These are phyloP conservation scores for Candida saitoana DNA, from an alignment of 805 yeast genomes.

Conservation along the genomic window DNA sequence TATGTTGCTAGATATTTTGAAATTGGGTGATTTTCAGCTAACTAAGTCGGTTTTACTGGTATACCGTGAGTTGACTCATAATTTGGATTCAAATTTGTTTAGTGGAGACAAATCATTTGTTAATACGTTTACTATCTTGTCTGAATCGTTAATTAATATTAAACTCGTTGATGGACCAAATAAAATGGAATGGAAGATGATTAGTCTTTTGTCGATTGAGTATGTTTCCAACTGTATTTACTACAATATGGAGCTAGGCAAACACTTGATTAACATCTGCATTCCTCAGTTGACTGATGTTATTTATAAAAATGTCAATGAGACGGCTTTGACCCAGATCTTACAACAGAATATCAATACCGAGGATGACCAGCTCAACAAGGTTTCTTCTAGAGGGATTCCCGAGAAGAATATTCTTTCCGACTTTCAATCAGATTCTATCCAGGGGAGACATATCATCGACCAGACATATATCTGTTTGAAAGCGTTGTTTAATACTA, in stretches of 20 bases:
- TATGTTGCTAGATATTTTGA: constrained; percentile 51
- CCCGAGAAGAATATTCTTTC: constrained; percentile 23
- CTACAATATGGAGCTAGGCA: constrained; percentile 25
- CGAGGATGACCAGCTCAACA: constrained; percentile 18
- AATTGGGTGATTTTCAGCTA: constrained; percentile 57
- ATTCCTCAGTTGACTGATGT: constrained; percentile 38
- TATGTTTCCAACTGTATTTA: constrained; percentile 37
- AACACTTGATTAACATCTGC: constrained; percentile 26
- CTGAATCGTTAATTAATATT: constrained; percentile 16
- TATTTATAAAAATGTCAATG: constrained; percentile 20
- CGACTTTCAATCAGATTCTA: constrained; percentile 30
- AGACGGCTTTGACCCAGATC: constrained; percentile 17
- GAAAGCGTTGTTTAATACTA: constrained; percentile 59
- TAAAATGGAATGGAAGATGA: constrained; percentile 42
- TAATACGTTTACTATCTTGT: constrained; percentile 37
- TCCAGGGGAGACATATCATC: constrained; percentile 37
- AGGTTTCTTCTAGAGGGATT: constrained; percentile 22
- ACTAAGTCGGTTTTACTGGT: constrained; percentile 50
- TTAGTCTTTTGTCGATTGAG: constrained; percentile 38
- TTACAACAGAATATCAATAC: constrained; percentile 25
- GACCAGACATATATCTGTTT: constrained; percentile 50
- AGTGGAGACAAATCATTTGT: constrained; percentile 62
- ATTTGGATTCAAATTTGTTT: constrained; percentile 59
- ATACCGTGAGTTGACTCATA: constrained; percentile 39
- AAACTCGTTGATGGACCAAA: constrained; percentile 23